These are phyloP conservation scores for Brassica napus DNA, from an alignment of 345 rosid genomes.

Conservation along the genomic window DNA sequence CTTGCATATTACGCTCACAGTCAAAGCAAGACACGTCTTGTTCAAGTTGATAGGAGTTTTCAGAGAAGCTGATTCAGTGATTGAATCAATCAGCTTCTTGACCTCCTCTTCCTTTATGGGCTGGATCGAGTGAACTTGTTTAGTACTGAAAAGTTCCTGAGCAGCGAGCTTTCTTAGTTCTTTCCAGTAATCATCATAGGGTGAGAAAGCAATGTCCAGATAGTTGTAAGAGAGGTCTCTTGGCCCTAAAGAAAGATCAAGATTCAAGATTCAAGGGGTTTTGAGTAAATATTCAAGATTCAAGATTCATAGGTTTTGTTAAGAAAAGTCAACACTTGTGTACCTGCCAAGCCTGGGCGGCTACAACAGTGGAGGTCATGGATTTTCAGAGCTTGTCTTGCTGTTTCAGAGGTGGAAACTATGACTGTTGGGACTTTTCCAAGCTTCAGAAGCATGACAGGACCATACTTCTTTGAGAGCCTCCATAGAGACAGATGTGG, in stretches of 20 bases:
- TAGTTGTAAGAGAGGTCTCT: slow-evolving; percentile 48
- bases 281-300: neutral
- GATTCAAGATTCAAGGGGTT: neutral
- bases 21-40: slow-evolving; percentile 28
- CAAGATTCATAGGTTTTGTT: neutral
- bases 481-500: slow-evolving; percentile 43
- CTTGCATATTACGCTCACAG: slow-evolving; percentile 38
- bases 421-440: slow-evolving; percentile 43
- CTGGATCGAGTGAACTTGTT: slow-evolving; percentile 37
- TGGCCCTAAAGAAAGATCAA: slow-evolving; percentile 26
- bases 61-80: slow-evolving; percentile 22
- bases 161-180: slow-evolving; percentile 44
- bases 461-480: slow-evolving; percentile 55
- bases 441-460: slow-evolving; percentile 48
- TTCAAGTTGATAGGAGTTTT: slow-evolving; percentile 33
- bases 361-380: slow-evolving; percentile 50
- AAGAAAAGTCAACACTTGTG: neutral
- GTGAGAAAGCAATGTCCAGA: slow-evolving; percentile 48
- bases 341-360: slow-evolving; percentile 43
- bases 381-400: slow-evolving; percentile 42
- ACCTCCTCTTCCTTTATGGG: slow-evolving; percentile 50
- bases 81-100: slow-evolving; percentile 37
- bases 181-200: slow-evolving; percentile 47
- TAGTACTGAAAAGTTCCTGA: slow-evolving; percentile 46
- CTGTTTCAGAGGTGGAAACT: slow-evolving; percentile 51